Evolutionary conservation across 495 filamentous ascomycete genomes (phyloP), one percentile per base, ranked within the genome.

Genomic region (Penicillium antarcticum): DNA sequence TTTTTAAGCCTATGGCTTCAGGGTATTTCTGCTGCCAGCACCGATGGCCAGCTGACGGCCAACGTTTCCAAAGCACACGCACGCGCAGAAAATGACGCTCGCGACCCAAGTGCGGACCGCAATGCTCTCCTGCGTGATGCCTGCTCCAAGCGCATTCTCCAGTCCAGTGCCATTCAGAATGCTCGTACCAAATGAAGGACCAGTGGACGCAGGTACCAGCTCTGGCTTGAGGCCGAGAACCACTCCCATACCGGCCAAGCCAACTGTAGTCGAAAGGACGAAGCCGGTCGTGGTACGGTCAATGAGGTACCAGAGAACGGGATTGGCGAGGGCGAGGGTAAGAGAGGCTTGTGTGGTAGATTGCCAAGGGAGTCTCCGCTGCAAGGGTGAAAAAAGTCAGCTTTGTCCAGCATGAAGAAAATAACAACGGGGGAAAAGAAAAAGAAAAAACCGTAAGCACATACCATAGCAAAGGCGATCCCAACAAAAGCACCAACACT

Each of bases 11-110:
- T 29, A 44, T 26, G 55, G 39, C 46, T 60, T 63, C 21, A 62
- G 17, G 19, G 43, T 46, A 50, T 68, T 51, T 45, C 47, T 56
- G 45, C 34, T 31, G 23, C 48, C 38, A 32, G 62, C 58, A 42
- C 67, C 74, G 47, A 78, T 68, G 29, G 87, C 86, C 48, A 97
- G 72, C 65, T 90, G 77, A 54, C 94, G 75, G 8, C 94, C 94
- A 60, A 97, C 87, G 67, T 96, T 97, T 19, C 94, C 94, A 79
- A 98, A 97, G 69, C 91, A 97, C 23, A 97, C 85, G 55, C 88
- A 89, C 44, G 85, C 89, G 66, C 94, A 96, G 72, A 97, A 98
- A 57, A 98, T 65, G 29, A 97, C 91, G 65, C 88, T 95, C 23
- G 89, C 76, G 56, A 96, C 82, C 92, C 94, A 98, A 9, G 89